phyloP scores from a whole-genome alignment of 768 basidiomycete genomes.

The Naganishia friedmannii region DNA sequence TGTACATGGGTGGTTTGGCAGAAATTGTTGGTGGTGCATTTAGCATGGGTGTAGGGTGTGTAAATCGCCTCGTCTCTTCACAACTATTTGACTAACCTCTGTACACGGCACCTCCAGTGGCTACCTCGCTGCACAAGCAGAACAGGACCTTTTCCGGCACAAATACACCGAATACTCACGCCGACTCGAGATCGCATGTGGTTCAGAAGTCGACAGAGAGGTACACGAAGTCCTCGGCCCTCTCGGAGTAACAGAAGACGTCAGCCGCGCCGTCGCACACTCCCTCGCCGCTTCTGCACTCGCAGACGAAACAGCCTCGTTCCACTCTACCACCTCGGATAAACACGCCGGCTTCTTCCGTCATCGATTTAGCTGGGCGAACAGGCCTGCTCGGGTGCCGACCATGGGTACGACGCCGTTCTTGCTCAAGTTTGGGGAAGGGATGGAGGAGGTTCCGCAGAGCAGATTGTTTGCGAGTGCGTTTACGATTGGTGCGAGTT shows the following conservation, averaged over 20 bases:
- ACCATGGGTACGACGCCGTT: constrained; percentile 85
- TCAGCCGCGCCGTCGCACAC: constrained; percentile 74
- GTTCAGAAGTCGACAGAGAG: constrained; percentile 94
- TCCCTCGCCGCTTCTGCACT: constrained; percentile 57
- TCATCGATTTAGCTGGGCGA: constrained; percentile 16
- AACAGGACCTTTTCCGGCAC: constrained; percentile 90
- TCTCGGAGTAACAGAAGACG: constrained; percentile 79
- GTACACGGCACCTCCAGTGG: constrained; percentile 56
- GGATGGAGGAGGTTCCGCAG: constrained; percentile 85
- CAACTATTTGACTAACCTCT: not conserved
- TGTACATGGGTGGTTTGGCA: constrained; percentile 88
- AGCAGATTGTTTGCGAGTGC: constrained; percentile 55
- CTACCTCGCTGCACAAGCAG: constrained; percentile 93
- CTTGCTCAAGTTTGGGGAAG: constrained; percentile 92
- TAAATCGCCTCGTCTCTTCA: not conserved
- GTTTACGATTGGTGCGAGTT: constrained; percentile 84
- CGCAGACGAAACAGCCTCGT: constrained; percentile 32
- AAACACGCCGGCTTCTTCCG: constrained; percentile 26
- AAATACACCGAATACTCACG: constrained; percentile 68
- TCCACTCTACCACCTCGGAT: not conserved
- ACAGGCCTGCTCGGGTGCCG: constrained; percentile 40
- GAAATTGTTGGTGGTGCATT: constrained; percentile 96
- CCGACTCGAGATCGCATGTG: constrained; percentile 82
- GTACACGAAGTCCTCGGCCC: constrained; percentile 82
- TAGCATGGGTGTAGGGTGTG: constrained; percentile 81